Base-by-base conservation (phyloP, 1,284 basidiomycete genomes). In the Apiotrichum mycotoxinovorans region DNA sequence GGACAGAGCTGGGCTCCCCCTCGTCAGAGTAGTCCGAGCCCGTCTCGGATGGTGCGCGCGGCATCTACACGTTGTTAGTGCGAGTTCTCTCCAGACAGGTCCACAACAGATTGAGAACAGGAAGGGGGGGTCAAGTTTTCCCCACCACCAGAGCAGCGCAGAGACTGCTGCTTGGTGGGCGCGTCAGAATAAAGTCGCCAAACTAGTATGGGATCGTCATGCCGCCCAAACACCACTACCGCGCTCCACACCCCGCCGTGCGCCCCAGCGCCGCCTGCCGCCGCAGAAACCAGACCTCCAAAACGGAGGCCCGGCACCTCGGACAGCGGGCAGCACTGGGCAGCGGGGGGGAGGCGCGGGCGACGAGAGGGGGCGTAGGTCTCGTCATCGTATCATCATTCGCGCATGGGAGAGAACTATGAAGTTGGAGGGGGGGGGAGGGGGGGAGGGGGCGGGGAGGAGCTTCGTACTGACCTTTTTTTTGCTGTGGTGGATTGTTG, bases 311-410 rank as follows among this genome's bases (percentile, higher is more conserved):
- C n/a, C 59, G 61, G 56, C n/a, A 22, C 18, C 40, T 58, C 27
- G 33, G 38, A 35, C 35, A 50, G 44, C 42, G 56, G 62, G 64
- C 59, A 67, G 60, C 64, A 57, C 47, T 48, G 20, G 41, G 37
- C 53, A 45, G 42, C 53, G 57, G 46, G 44, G 49, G 35, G 54
- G 48, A 41, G 33, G 11, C 50, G 15, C 51, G 25, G 18, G 45
- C 22, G n/a, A 34, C 15, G 23, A n/a, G 30, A 40, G 42, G 54
- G 57, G 55, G 58, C 58, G 57, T 75, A 69, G 63, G 73, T 75
- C 73, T 75, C 73, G 73, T 75, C 73, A 75, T 75, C 73, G 70
- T 62, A 60, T 66, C 71, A 67, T 73, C 71, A 67, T 65, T 55
- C 61, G 64, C 46, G 55, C 57, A 46, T 27, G n/a, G 33, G 20